Evolutionary conservation across 768 basidiomycete genomes (phyloP), one percentile per base, ranked within the genome.

Genomic region (Ramaria rubella): DNA sequence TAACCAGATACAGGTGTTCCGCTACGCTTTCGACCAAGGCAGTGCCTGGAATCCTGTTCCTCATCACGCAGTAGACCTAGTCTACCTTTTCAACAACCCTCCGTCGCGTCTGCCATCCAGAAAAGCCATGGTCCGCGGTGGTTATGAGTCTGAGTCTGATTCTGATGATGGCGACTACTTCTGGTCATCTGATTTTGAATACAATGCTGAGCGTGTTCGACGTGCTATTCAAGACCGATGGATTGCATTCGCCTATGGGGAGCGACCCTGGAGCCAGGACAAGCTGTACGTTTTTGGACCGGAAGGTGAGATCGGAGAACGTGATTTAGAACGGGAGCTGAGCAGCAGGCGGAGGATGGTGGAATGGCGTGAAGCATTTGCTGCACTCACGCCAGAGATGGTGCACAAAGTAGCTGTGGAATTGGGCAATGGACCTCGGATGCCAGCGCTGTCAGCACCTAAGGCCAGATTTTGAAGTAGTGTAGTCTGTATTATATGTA

Each of bases 1-100:
- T 52, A 76, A 80, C 15, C 19, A n/a, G 21, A 21, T 19, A 12
- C 78, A 78, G n/a, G 86, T 88, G 5, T 90, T 83, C 82, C 77
- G 88, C 57, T 90, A 87, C 62, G 81, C 87, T 17, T 90, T 90
- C 65, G 88, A 90, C 68, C 88, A 90, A 70, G 88, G 87, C 62
- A 80, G 84, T 1, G 85, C 87, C 8, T 72, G 77, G 23, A 75
- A 81, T 46, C 81, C 81, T 14, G 67, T 80, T 19, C 81, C 86
- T 2, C 87, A 87, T 64, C 85, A 89, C 64, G 81, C 78, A 1
- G 81, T 81, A 1, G 88, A 90, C 66, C 70, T 90, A 43, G 76
- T 87, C 56, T 90, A 90, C 67, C 76, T 90, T 49, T 90, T 90
- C 68, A 87, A 87, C 70, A 89, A 81, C 59, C 57, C 33, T 24